Evolutionary conservation across 805 yeast genomes (phyloP), one percentile per base, ranked within the genome.

Genomic region (Crinitomyces ghanaensis): DNA sequence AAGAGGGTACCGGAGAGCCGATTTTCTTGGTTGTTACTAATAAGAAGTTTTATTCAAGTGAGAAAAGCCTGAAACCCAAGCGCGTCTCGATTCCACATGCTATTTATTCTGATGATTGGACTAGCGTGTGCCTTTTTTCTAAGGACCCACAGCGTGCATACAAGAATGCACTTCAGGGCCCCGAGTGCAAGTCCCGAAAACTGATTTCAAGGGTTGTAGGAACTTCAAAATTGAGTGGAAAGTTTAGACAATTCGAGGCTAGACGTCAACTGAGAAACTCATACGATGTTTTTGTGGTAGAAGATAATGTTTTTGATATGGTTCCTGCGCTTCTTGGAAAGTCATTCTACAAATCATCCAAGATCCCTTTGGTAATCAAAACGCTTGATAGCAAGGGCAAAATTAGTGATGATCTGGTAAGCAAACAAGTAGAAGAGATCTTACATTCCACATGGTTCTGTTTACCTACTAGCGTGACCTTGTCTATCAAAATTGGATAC

Each of bases 241-340:
- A 77, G 40, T 88, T 74, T 66, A 84, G 84, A 60, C 72, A 82
- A n/a, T 91, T 63, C 49, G 96, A 91, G 57, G 77, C 85, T 39
- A 76, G 85, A 56, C 75, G 96, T 54, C 77, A 74, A 41, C 71
- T 91, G 39, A 57, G 68, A 27, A 54, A 65, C 11, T 74, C 72
- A 38, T 81, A 71, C 52, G 93, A 85, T 48, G 44, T 84, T 40
- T 82, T 91, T 56, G 53, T 91, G 27, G 77, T 83, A 34, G 98
- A 91, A 59, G 95, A 85, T 41, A 75, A 77, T 23, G 63, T 88
- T 29, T 65, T 84, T 34, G 73, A 85, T 19, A 64, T 81, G 39
- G 66, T 91, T 58, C 98, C 98, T 30, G 73, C 76, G 46, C 59
- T 81, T 23, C 62, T 91, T 43, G 95, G 96, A 36, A 81, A 82